Percentiles rank a stretch among this genome's conserved stretches.
Conservation (phyloP, 2,329 filamentous ascomycete genomes). For the Fusarium nematophilum region DNA sequence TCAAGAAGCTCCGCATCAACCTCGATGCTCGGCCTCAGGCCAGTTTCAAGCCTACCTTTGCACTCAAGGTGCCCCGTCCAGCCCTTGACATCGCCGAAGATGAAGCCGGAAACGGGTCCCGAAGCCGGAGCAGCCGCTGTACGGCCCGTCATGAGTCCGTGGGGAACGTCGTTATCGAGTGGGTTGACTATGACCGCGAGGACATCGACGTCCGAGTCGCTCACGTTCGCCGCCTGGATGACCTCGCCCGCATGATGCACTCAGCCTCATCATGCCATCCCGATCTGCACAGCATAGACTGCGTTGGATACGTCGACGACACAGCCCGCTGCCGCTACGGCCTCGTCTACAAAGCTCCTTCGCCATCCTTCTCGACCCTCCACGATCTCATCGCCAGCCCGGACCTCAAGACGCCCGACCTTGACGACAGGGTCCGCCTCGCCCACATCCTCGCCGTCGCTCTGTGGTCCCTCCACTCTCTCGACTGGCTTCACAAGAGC, state of each 20-base stretch:
- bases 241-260: constrained; percentile 60
- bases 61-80: constrained; percentile 52
- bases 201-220: constrained; percentile 55
- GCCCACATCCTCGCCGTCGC: constrained; percentile 57
- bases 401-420: constrained; percentile 57
- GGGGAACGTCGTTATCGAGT: constrained; percentile 56
- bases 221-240: constrained; percentile 58
- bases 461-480: constrained; percentile 62
- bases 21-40: constrained; percentile 55
- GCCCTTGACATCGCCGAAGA: constrained; percentile 43
- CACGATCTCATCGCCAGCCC: constrained; percentile 53
- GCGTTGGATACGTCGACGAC: constrained; percentile 60
- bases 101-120: neutral
- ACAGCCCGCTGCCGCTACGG: constrained; percentile 53
- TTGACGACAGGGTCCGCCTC: constrained; percentile 56
- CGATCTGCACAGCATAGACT: constrained; percentile 60
- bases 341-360: constrained; percentile 55
- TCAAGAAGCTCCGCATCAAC: constrained; percentile 60
- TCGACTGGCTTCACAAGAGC: constrained; percentile 69
- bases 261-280: constrained; percentile 57
- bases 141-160: constrained; percentile 49
- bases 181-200: constrained; percentile 58
- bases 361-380: constrained; percentile 52
- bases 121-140: constrained; percentile 41
- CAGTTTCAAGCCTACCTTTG: constrained; percentile 56